phyloP scores from a whole-genome alignment of 2,329 filamentous ascomycete genomes.

The Beauveria caledonica region DNA sequence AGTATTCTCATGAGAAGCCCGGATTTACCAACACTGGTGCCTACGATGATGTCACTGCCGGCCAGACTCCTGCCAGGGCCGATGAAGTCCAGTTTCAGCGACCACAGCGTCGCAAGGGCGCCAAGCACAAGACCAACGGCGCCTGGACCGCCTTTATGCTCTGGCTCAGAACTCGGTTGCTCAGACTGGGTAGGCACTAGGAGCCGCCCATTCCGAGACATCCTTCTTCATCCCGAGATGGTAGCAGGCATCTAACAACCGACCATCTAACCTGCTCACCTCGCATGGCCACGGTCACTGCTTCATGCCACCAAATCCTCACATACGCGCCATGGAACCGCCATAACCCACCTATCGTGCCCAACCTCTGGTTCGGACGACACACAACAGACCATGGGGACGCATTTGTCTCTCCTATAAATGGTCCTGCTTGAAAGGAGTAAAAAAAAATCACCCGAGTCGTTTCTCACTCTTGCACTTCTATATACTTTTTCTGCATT shows the following conservation, averaged over 20 bases:
- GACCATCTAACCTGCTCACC: background rate
- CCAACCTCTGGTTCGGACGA: background rate
- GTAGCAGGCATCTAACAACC: background rate
- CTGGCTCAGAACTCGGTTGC: constrained; percentile 50
- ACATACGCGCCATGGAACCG: background rate
- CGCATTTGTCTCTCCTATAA: background rate
- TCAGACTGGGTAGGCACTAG: constrained; percentile 34
- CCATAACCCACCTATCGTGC: background rate
- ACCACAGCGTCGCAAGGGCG: constrained; percentile 34
- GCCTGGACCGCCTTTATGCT: constrained; percentile 57
- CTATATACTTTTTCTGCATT: background rate
- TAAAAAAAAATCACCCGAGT: background rate
- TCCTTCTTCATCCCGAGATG: background rate
- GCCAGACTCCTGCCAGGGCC: constrained; percentile 23
- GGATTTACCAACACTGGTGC: constrained; percentile 28
- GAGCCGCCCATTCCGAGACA: constrained; percentile 6
- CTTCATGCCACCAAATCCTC: background rate
- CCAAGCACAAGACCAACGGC: constrained; percentile 53
- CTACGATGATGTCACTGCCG: constrained; percentile 10
- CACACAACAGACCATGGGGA: background rate
- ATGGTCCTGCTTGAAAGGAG: background rate
- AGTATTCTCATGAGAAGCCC: constrained; percentile 25
- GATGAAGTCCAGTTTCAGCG: constrained; percentile 37
- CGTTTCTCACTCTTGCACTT: background rate
- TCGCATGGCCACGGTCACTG: background rate